Conservation (phyloP, 31 red algal species). For the Odonthalia washingtoniensis region DNA sequence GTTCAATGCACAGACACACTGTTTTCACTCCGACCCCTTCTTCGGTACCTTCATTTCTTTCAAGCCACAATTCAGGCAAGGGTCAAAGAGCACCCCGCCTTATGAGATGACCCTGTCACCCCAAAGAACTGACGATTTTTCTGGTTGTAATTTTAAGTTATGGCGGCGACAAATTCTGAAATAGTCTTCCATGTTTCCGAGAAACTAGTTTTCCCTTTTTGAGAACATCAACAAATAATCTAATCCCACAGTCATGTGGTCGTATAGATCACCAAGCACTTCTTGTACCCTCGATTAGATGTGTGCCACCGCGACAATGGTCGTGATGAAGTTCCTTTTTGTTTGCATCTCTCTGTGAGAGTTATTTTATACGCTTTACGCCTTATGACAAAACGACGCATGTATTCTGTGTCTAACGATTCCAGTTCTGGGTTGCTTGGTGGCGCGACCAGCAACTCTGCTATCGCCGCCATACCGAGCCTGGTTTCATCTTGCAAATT, state of each 20-base stretch:
- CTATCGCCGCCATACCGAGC: too few relatives aligned
- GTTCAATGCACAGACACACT: too few relatives aligned
- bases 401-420: too few relatives aligned
- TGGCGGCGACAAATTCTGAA: not conserved
- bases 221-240: slow-evolving; percentile 1
- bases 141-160: slow-evolving; percentile 21
- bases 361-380: too few relatives aligned
- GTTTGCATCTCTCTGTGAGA: too few relatives aligned
- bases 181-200: not conserved
- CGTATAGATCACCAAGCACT: not conserved
- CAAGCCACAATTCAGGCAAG: not conserved
- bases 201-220: not conserved
- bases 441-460: too few relatives aligned
- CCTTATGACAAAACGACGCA: too few relatives aligned
- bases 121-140: not conserved
- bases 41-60: not conserved
- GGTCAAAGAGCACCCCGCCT: not conserved
- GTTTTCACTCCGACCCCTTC: slow-evolving; percentile 1
- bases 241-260: not conserved
- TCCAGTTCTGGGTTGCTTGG: too few relatives aligned
- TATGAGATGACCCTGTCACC: not conserved
- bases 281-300: not conserved
- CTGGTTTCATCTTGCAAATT: too few relatives aligned
- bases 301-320: not conserved
- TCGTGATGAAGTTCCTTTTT: too few relatives aligned